Evolutionary conservation across 176 grass and related monocot species (phyloP).

Genomic region (Aegilops sharonensis): DNA sequence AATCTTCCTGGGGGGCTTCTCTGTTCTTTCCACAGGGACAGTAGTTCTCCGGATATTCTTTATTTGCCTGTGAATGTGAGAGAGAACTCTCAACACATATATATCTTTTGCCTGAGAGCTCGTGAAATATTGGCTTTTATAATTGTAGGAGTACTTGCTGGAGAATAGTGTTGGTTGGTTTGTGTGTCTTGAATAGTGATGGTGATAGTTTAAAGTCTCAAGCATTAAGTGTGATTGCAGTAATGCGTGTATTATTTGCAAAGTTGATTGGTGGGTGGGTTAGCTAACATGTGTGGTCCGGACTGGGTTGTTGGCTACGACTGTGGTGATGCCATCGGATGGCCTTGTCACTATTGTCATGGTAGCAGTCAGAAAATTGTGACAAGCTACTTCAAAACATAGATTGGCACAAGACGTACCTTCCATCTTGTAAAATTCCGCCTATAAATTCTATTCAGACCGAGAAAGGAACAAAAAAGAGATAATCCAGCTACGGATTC

Average conservation of each 20-base stretch:
- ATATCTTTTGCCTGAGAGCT: background rate
- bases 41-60: background rate
- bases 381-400: background rate
- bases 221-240: background rate
- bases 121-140: background rate
- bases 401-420: background rate
- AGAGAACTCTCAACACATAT: background rate
- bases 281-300: background rate
- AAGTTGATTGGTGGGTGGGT: background rate
- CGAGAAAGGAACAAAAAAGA: background rate
- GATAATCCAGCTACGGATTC: background rate
- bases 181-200: background rate
- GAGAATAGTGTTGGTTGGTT: background rate
- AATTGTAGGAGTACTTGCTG: background rate
- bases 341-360: background rate
- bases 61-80: background rate
- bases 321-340: background rate
- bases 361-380: background rate
- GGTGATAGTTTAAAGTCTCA: background rate
- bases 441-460: background rate
- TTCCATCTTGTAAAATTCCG: background rate
- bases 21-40: background rate
- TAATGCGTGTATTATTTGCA: background rate
- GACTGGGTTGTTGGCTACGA: background rate
- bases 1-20: background rate